Evolutionary conservation across 1,139 yeast genomes (phyloP).

Genomic region (Suhomyces wounanorum): DNA sequence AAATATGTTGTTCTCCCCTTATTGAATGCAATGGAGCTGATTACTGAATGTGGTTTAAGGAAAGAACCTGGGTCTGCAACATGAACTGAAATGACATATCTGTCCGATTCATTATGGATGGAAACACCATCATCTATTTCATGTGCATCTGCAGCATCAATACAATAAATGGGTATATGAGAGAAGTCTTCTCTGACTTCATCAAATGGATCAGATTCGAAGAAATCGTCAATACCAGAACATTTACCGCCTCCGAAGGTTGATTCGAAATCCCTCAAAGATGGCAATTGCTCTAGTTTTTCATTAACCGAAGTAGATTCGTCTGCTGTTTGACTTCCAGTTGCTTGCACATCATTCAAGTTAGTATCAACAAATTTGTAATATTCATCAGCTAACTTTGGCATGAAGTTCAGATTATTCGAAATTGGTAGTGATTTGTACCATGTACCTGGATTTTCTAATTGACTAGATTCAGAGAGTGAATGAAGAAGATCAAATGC

Average conservation of each 20-base stretch:
- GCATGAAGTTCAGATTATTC: slow-evolving; percentile 34
- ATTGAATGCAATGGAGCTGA: slow-evolving; percentile 61
- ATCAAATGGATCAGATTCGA: slow-evolving; percentile 36
- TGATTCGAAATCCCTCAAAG: background rate
- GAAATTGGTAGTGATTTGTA: slow-evolving; percentile 47
- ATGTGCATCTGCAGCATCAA: slow-evolving; percentile 77
- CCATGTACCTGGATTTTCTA: slow-evolving; percentile 53
- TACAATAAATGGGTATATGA: slow-evolving; percentile 69
- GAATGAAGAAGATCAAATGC: slow-evolving; percentile 49
- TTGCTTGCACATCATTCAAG: background rate
- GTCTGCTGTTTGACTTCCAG: background rate
- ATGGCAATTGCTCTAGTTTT: background rate
- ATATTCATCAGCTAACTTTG: slow-evolving; percentile 47
- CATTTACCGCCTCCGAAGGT: background rate
- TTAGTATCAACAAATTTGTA: slow-evolving; percentile 31
- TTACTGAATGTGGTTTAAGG: slow-evolving; percentile 46
- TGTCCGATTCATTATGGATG: slow-evolving; percentile 39
- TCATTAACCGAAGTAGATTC: background rate
- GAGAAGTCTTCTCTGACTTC: slow-evolving; percentile 37
- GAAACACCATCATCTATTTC: slow-evolving; percentile 96
- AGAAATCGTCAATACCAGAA: slow-evolving; percentile 25
- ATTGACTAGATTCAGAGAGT: slow-evolving; percentile 24
- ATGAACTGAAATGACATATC: slow-evolving; percentile 61
- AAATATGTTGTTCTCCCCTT: slow-evolving; percentile 73
- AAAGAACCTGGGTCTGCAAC: slow-evolving; percentile 87